phyloP scores from a whole-genome alignment of 2,329 filamentous ascomycete genomes.

The Penicillium sp. region DNA sequence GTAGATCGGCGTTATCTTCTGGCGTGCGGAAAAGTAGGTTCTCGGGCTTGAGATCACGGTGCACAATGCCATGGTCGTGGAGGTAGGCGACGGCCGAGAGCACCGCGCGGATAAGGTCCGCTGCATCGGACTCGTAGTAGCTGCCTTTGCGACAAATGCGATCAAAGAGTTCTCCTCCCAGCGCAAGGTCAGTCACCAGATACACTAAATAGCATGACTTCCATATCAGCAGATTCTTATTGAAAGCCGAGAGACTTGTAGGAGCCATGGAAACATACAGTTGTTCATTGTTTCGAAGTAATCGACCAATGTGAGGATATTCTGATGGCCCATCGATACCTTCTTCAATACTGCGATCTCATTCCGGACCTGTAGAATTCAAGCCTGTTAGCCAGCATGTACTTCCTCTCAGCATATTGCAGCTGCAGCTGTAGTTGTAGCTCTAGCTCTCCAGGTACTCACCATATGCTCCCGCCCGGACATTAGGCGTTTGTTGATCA shows the following conservation, averaged over 20 bases:
- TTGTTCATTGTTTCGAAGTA: slow-evolving; percentile 99
- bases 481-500: slow-evolving; percentile 99
- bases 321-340: slow-evolving; percentile 98
- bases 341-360: slow-evolving; percentile 96
- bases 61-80: slow-evolving; percentile 97
- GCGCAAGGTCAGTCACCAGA: slow-evolving; percentile 91
- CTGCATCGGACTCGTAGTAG: slow-evolving; percentile 96
- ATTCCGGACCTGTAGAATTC: slow-evolving; percentile 69
- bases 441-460: slow-evolving; percentile 10
- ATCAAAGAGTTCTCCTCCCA: slow-evolving; percentile 95
- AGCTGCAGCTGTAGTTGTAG: not conserved
- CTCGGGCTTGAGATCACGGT: slow-evolving; percentile 95
- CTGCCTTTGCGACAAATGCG: slow-evolving; percentile 97
- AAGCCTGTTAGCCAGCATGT: slow-evolving; percentile 5
- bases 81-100: slow-evolving; percentile 97
- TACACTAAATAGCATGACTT: slow-evolving; percentile 59
- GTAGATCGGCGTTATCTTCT: slow-evolving; percentile 92
- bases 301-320: slow-evolving; percentile 95
- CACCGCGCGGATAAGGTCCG: slow-evolving; percentile 88
- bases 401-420: not conserved
- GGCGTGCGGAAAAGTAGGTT: slow-evolving; percentile 95
- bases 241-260: not conserved
- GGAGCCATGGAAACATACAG: slow-evolving; percentile 50
- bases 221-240: slow-evolving; percentile 18
- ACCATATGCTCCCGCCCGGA: slow-evolving; percentile 98